Conservation (phyloP, 1,284 basidiomycete species). For the Porogramme epimiltina region DNA sequence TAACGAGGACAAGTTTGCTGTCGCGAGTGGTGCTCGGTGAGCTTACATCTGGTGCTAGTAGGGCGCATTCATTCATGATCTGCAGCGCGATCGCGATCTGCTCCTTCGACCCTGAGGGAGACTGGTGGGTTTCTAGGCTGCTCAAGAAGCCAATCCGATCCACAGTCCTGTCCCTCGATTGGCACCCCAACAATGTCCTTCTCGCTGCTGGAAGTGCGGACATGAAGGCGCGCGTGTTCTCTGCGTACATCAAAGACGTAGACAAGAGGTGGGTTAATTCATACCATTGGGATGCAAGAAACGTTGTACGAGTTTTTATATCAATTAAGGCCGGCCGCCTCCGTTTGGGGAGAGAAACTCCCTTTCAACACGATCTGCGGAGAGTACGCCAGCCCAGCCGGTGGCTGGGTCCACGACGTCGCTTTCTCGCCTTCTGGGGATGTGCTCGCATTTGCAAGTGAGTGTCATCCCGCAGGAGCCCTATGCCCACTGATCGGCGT, state of each 20-base stretch:
- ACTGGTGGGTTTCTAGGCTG: constrained; percentile 99
- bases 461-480: constrained; percentile 32
- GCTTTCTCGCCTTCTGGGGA: constrained; percentile 96
- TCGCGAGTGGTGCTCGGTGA: constrained; percentile 92
- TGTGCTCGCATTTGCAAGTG: constrained; percentile 88
- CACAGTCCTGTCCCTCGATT: constrained; percentile 93
- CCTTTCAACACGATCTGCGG: constrained; percentile 98
- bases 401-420: constrained; percentile 97
- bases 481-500: too few species aligned
- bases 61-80: neutral
- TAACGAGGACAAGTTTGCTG: constrained; percentile 98
- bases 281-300: too few species aligned
- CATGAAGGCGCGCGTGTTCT: constrained; percentile 97
- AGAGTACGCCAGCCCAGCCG: constrained; percentile 85
- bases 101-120: constrained; percentile 94
- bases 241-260: constrained; percentile 93
- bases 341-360: constrained; percentile 96
- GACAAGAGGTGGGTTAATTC: constrained; percentile 91
- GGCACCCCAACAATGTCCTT: constrained; percentile 95
- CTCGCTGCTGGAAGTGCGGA: constrained; percentile 95
- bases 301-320: neutral
- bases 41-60: constrained; percentile 23
- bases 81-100: constrained; percentile 88
- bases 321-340: constrained; percentile 72
- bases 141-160: constrained; percentile 86